Base-by-base conservation (phyloP, 2,329 filamentous ascomycete genomes). In the Colletotrichum siamense region DNA sequence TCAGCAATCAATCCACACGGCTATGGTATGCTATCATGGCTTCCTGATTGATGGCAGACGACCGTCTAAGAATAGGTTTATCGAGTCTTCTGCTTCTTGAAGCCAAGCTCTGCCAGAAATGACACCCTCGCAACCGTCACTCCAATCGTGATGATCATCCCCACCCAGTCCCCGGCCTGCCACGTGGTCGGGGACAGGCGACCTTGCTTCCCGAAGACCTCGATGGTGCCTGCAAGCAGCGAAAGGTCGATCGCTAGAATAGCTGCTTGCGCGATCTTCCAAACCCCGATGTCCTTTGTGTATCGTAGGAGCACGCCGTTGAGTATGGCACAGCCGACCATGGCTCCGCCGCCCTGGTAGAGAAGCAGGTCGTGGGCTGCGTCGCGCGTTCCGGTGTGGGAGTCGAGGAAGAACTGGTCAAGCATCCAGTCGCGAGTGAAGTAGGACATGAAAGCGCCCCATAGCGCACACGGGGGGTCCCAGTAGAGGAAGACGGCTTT, bases 181-280 rank as follows among this genome's bases (percentile, higher is more conserved):
- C 78, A 79, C 2, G 30, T 18, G 13, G 28, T 4, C 5, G 78
- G 76, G 1, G 61, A 59, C 26, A 80, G 67, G 13, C 79, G 67
- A 1, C 73, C 78, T 36, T 79, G 78, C 0, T 61, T 39, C 3
- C 39, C 69, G 12, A 79, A 70, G 26, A 68, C 49, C 12, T 78
- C 55, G 30, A 73, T 61, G 12, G 75, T 69, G 24, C 79, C 79
- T 34, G 77, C 79, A 34, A 81, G 71, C 0, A 78, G 74, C 1
- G 77, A 73, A n/a, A 79, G 30, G n/a, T 81, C 79, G 15, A 78
- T 78, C 2, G 79, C 34, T 62, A 80, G 52, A 10, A 81, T 78
- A 30, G 79, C 74, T 2, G 76, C 66, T 68, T 81, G 79, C 16
- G 78, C 67, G 15, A 77, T 55, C 44, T 78, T 77, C 80, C 79